These are phyloP conservation scores for Candida labiduridarum DNA, from an alignment of 1,139 yeast genomes.

Conservation along the genomic window DNA sequence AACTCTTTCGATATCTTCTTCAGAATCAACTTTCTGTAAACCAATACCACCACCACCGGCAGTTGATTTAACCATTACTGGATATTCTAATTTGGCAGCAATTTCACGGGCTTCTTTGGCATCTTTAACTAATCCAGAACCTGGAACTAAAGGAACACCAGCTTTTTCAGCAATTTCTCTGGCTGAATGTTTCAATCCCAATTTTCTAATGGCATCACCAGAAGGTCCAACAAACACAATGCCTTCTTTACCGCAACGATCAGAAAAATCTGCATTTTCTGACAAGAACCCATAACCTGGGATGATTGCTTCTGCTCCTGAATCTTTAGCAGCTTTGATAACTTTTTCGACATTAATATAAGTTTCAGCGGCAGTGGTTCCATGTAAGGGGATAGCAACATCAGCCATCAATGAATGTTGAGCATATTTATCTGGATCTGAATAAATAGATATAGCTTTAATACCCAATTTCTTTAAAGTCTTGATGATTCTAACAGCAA, in stretches of 20 bases:
- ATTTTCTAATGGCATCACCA: conserved; percentile 85
- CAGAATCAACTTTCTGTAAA: conserved; percentile 85
- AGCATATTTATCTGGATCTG: conserved; percentile 88
- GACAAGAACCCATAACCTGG: conserved; percentile 98
- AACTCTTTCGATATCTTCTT: conserved; percentile 76
- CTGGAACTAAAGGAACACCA: conserved; percentile 93
- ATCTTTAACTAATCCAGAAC: conserved; percentile 75
- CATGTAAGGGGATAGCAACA: conserved; percentile 74
- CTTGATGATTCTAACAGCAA: conserved; percentile 89
- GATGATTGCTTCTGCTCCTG: conserved; percentile 88
- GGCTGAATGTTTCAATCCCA: conserved; percentile 95
- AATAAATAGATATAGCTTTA: conserved; percentile 81
- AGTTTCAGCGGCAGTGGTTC: conserved; percentile 86
- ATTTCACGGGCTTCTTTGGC: conserved; percentile 73
- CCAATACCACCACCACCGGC: conserved; percentile 99
- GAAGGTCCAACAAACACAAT: conserved; percentile 94
- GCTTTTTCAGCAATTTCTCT: conserved; percentile 89
- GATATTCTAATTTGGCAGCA: conserved; percentile 82
- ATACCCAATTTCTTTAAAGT: conserved; percentile 82
- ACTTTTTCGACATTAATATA: conserved; percentile 85
- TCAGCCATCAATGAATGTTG: conserved; percentile 86
- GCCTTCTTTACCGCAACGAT: conserved; percentile 78
- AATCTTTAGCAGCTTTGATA: conserved; percentile 76
- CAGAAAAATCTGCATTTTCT: conserved; percentile 95
- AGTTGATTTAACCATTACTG: conserved; percentile 94